A percentile compares a stretch with the other conserved stretches of the same genome.
phyloP scores from a whole-genome alignment of 148 eudicot genomes.

The Vaccinium myrtillus region DNA sequence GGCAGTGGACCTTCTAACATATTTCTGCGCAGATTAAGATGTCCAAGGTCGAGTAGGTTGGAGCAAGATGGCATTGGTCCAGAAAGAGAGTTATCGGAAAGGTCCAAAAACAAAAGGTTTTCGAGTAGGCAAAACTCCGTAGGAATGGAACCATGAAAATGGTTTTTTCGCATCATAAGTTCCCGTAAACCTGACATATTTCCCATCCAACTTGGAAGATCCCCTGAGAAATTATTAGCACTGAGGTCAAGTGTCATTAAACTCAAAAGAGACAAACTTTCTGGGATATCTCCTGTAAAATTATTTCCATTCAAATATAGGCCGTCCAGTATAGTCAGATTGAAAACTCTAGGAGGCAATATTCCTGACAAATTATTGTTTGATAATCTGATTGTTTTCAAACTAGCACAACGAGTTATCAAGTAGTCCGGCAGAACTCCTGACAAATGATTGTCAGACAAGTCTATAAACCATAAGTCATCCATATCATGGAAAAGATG shows the following conservation, averaged over 20 bases:
- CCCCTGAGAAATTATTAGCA: not conserved
- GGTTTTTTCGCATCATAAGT: not conserved
- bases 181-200: not conserved
- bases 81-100: not conserved
- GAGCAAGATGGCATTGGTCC: not conserved
- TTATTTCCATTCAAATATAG: not conserved
- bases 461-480: not conserved
- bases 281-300: not conserved
- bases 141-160: not conserved
- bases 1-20: not conserved
- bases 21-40: not conserved
- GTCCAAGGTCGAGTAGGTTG: too few relatives aligned
- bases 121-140: not conserved
- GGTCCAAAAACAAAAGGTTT: not conserved
- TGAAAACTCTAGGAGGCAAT: not conserved
- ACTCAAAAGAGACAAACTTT: not conserved
- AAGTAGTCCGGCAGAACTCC: not conserved
- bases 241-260: not conserved
- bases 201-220: not conserved
- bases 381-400: not conserved
- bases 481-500: not conserved
- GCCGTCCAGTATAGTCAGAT: not conserved
- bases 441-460: slow-evolving; percentile 6
- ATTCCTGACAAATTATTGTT: not conserved
- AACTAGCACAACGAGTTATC: too few relatives aligned